Evolutionary conservation across 1,284 basidiomycete species (phyloP).

Genomic region (Ganoderma meredithae): DNA sequence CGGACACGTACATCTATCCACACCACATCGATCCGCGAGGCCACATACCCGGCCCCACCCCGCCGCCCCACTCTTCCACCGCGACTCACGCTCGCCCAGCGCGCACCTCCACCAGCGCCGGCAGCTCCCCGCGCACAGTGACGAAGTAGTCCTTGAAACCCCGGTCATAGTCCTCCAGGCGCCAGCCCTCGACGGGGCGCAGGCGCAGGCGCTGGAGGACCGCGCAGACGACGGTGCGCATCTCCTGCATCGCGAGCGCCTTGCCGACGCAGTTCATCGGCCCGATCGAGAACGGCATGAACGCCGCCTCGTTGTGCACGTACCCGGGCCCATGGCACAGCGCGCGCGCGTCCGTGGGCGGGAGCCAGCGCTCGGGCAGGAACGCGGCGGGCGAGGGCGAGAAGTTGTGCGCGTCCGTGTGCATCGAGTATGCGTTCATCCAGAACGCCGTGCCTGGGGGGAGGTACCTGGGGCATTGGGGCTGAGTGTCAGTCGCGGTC

Average conservation of each 20-base stretch:
- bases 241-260: conserved; percentile 39
- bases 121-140: conserved; percentile 28
- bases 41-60: neutral
- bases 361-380: conserved; percentile 44
- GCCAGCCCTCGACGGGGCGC: conserved; percentile 34
- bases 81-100: neutral
- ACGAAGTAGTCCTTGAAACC: conserved; percentile 35
- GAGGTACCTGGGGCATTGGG: conserved; percentile 30
- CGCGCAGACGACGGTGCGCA: conserved; percentile 36
- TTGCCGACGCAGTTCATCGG: conserved; percentile 28
- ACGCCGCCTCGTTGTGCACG: conserved; percentile 37
- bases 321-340: neutral
- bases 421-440: conserved; percentile 39
- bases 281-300: conserved; percentile 42
- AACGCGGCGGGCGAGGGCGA: conserved; percentile 37
- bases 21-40: no score
- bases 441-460: conserved; percentile 40
- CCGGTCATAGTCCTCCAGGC: conserved; percentile 33
- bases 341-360: neutral
- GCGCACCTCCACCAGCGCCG: conserved; percentile 24
- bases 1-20: no score
- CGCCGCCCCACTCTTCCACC: no score
- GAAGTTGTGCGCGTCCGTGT: conserved; percentile 44
- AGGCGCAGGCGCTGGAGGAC: conserved; percentile 39
- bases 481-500: neutral